These are phyloP conservation scores for Metschnikowia kofuensis DNA, from an alignment of 805 yeast genomes.

Conservation along the genomic window DNA sequence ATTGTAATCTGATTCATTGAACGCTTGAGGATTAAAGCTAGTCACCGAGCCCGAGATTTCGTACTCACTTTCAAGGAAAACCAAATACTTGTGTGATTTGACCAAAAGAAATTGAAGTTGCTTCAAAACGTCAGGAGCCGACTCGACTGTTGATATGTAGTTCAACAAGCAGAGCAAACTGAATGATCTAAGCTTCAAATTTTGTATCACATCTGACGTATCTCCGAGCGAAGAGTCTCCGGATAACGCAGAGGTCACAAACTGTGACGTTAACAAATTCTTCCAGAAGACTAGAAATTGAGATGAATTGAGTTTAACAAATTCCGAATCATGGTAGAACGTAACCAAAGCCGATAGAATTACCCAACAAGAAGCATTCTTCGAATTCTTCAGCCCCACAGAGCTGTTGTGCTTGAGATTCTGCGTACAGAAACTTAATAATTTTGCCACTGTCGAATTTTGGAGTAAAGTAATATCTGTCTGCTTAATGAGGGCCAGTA, in stretches of 20 bases:
- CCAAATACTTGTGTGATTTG: conserved; percentile 39
- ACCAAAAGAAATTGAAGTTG: conserved; percentile 40
- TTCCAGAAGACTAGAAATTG: conserved; percentile 46
- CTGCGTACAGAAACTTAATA: conserved; percentile 45
- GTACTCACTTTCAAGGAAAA: conserved; percentile 37
- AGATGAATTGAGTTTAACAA: conserved; percentile 42
- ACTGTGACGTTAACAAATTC: conserved; percentile 42
- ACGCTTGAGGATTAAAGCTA: conserved; percentile 24
- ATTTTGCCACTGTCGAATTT: conserved; percentile 38
- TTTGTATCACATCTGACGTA: conserved; percentile 28
- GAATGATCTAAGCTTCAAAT: conserved; percentile 36
- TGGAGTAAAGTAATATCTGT: conserved; percentile 35
- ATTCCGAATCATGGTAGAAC: conserved; percentile 39
- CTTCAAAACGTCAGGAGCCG: conserved; percentile 39
- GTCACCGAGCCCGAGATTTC: conserved; percentile 33
- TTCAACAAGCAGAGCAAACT: conserved; percentile 40
- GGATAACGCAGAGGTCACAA: conserved; percentile 21
- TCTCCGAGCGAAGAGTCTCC: conserved; percentile 19
- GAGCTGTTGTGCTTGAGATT: conserved; percentile 37
- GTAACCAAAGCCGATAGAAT: conserved; percentile 40
- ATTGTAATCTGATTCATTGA: conserved; percentile 31
- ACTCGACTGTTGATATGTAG: conserved; percentile 35
- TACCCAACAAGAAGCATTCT: conserved; percentile 39
- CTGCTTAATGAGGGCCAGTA: conserved; percentile 35
- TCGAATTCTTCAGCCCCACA: conserved; percentile 20